These are phyloP conservation scores for Phoma sp. DNA, from an alignment of 2,329 filamentous ascomycete genomes.

Conservation along the genomic window DNA sequence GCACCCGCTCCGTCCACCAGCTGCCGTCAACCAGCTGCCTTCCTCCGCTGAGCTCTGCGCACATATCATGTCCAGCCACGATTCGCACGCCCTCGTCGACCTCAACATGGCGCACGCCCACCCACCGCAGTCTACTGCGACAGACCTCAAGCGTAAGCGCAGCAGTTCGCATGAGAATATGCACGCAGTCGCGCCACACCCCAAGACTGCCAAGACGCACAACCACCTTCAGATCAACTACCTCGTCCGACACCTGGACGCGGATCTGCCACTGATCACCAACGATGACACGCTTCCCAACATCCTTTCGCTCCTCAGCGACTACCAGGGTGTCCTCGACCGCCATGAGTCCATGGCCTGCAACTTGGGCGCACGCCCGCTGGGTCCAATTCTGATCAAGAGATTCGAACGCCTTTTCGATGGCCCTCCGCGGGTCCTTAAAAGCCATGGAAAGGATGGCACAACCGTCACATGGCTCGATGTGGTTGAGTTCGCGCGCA, in stretches of 20 bases:
- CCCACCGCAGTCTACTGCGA: conserved; percentile 26
- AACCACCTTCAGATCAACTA: conserved; percentile 73
- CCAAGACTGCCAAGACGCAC: conserved; percentile 62
- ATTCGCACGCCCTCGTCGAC: conserved; percentile 26
- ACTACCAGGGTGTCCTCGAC: conserved; percentile 85
- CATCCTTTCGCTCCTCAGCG: conserved; percentile 72
- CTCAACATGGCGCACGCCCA: conserved; percentile 33
- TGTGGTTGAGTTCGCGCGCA: conserved; percentile 81
- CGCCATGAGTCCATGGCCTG: conserved; percentile 86
- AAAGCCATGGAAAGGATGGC: conserved; percentile 65
- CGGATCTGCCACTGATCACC: conserved; percentile 67
- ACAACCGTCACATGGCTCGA: conserved; percentile 80
- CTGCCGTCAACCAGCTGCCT: conserved; percentile 7
- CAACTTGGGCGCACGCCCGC: conserved; percentile 81
- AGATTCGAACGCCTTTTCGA: conserved; percentile 88
- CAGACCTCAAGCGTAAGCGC: conserved; percentile 56
- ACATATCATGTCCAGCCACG: conserved; percentile 31
- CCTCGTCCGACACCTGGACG: conserved; percentile 66
- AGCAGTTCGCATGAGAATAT: conserved; percentile 49
- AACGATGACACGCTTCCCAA: conserved; percentile 74
- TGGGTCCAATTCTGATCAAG: conserved; percentile 82
- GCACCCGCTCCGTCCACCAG: conserved; percentile 5
- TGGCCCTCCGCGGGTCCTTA: conserved; percentile 72
- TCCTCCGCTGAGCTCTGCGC: conserved; percentile 23
- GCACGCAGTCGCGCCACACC: conserved; percentile 44